Evolutionary conservation across 192 early-diverging fungal genomes (phyloP), one percentile per base, ranked within the genome.

Genomic region (Coemansia sp.): DNA sequence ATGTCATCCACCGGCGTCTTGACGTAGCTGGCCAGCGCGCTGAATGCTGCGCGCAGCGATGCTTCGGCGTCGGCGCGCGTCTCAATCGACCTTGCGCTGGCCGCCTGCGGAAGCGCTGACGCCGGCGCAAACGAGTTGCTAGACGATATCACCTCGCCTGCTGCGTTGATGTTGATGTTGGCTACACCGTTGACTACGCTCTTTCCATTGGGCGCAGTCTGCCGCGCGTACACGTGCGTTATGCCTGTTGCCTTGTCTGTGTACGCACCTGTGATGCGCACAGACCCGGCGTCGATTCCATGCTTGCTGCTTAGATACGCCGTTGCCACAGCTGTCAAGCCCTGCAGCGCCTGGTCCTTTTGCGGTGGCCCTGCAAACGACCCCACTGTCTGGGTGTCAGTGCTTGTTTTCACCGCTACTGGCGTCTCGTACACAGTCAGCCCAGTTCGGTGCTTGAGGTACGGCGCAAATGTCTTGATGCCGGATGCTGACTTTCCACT

Each of bases 221-320:
- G 95, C 55, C 89, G 87, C 39, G 94, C 66, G 73, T 95, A 91
- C 11, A 96, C 92, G 75, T 95, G 93, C n/a, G 93, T 93, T 8
- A 95, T 86, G 26, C 90, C 91, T 46, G 85, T 91, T 73, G 88
- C 86, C 13, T 87, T 75, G 6, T 90, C 90, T 11, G 73, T 83
- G 73, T 93, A 92, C 12, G 84, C 67, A 72, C 85, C 85, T 57
- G 90, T 88, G 55, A 94, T 83, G 19, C 84, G 61, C 62, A 86
- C 59, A 9, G 63, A 67, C 36, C 21, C 18, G 2, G 63, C 12
- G 0, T 68, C 32, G 2, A 72, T 66, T 10, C 61, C 66, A 54
- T 39, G 42, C 15, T 45, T 12, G 12, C 56, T 3, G 45, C 58
- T 65, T 4, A 76, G 55, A 37, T 61, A 64, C 15, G 70, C 78